Evolutionary conservation across 129 eudicot species (phyloP).

Genomic region (Smallanthus sonchifolius): DNA sequence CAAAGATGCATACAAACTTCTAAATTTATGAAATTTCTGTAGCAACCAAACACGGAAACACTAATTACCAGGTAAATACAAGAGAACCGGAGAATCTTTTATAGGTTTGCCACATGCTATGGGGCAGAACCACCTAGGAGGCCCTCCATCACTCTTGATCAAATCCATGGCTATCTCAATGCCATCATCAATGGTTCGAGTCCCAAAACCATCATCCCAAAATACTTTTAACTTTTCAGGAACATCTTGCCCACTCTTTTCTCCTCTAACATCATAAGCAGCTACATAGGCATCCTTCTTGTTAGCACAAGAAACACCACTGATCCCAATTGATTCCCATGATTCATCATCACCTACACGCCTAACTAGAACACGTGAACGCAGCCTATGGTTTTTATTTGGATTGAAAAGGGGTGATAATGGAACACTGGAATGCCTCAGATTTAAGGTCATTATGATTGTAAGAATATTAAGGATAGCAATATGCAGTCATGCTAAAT

Average conservation of each 20-base stretch:
- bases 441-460: constrained; percentile 13
- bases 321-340: constrained; percentile 34
- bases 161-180: constrained; percentile 46
- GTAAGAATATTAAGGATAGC: neutral
- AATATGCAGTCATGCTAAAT: neutral
- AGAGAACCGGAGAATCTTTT: constrained; percentile 58
- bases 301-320: constrained; percentile 27
- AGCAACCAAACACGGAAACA: neutral
- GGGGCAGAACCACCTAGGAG: constrained; percentile 88
- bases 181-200: constrained; percentile 51
- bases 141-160: constrained; percentile 79
- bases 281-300: constrained; percentile 24
- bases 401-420: constrained; percentile 26
- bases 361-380: constrained; percentile 23
- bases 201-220: constrained; percentile 94
- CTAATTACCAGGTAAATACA: constrained; percentile 83
- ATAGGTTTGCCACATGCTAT: constrained; percentile 57
- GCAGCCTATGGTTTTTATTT: constrained; percentile 24
- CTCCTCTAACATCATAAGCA: constrained; percentile 20
- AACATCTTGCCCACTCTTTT: constrained; percentile 4
- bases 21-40: neutral
- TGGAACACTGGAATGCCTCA: constrained; percentile 6
- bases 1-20: neutral
- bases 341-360: constrained; percentile 34
- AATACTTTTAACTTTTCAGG: constrained; percentile 45